These are phyloP conservation scores for Lactarius sp. DNA, from an alignment of 768 basidiomycete species.

Conservation along the genomic window DNA sequence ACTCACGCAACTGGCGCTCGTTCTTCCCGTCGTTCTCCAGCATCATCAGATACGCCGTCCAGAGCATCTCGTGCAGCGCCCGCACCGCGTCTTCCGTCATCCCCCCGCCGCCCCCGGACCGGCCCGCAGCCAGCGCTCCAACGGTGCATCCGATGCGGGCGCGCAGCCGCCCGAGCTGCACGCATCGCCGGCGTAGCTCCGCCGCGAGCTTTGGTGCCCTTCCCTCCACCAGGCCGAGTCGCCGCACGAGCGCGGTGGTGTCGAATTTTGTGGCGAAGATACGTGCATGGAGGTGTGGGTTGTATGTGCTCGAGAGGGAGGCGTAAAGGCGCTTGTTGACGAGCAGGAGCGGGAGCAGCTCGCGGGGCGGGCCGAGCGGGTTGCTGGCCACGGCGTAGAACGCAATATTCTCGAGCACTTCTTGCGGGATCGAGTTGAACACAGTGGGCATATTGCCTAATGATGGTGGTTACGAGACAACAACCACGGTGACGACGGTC, in stretches of 20 bases:
- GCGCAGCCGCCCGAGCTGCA: conserved; percentile 52
- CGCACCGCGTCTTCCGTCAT: conserved; percentile 29
- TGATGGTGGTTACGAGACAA: neutral
- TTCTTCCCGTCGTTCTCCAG: conserved; percentile 79
- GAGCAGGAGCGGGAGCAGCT: conserved; percentile 50
- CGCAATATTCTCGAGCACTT: conserved; percentile 77
- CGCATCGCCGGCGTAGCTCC: conserved; percentile 63
- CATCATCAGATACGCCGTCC: conserved; percentile 71
- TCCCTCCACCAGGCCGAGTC: conserved; percentile 41
- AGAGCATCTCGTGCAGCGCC: conserved; percentile 47
- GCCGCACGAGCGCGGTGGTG: conserved; percentile 41
- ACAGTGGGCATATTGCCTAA: conserved; percentile 19
- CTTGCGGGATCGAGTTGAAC: conserved; percentile 58
- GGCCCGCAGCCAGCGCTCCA: conserved; percentile 1
- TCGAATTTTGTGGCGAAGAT: conserved; percentile 72
- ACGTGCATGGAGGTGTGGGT: conserved; percentile 67
- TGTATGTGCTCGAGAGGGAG: conserved; percentile 46
- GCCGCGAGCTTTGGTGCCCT: conserved; percentile 46
- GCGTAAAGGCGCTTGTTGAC: conserved; percentile 46
- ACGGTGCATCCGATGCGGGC: conserved; percentile 38
- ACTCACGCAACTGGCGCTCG: conserved; percentile 62
- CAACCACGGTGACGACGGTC: neutral
- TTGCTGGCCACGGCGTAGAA: conserved; percentile 46
- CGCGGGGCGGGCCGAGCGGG: conserved; percentile 57
- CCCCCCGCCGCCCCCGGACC: neutral